A percentile compares a stretch with the other conserved stretches of the same genome.
Evolutionary conservation across 1,284 basidiomycete genomes (phyloP).

Genomic region (Cutaneotrichosporon arboriforme): DNA sequence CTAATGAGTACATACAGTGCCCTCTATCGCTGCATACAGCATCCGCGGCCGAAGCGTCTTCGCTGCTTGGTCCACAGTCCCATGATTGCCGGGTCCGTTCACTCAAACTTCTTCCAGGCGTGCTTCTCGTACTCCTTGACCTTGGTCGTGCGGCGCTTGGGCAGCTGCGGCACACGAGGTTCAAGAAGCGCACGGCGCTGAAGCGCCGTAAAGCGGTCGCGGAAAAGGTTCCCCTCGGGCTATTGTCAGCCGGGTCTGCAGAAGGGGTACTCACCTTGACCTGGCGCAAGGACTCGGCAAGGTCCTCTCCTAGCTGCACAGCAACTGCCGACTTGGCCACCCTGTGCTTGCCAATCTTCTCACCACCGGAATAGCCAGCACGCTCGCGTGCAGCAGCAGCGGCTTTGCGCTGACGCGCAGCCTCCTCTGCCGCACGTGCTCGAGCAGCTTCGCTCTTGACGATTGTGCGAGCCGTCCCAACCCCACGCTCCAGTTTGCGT

Average conservation of each 20-base stretch:
- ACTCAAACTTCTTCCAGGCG: slow-evolving; percentile 73
- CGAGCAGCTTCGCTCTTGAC: slow-evolving; percentile 30
- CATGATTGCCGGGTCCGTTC: background rate
- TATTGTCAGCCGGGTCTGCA: slow-evolving; percentile 39
- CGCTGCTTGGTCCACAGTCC: too few relatives aligned
- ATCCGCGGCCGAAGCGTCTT: too few relatives aligned
- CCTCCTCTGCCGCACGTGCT: slow-evolving; percentile 23
- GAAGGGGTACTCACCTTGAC: slow-evolving; percentile 60
- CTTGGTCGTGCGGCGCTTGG: slow-evolving; percentile 58
- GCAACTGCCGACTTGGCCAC: slow-evolving; percentile 66
- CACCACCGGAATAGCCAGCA: slow-evolving; percentile 50
- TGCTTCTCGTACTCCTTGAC: slow-evolving; percentile 80
- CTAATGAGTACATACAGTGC: too few relatives aligned
- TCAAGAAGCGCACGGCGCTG: slow-evolving; percentile 51
- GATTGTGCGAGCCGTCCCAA: slow-evolving; percentile 25
- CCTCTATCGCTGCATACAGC: too few relatives aligned
- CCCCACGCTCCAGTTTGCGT: slow-evolving; percentile 25
- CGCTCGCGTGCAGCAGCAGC: slow-evolving; percentile 63
- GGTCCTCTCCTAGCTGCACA: slow-evolving; percentile 86
- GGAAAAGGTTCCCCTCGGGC: slow-evolving; percentile 91
- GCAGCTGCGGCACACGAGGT: slow-evolving; percentile 58
- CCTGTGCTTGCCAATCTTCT: slow-evolving; percentile 68
- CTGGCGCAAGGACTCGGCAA: slow-evolving; percentile 76
- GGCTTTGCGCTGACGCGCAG: slow-evolving; percentile 23
- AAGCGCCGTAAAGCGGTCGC: slow-evolving; percentile 67